These are phyloP conservation scores for Arxiozyma bovina DNA, from an alignment of 1,139 yeast genomes.

Conservation along the genomic window DNA sequence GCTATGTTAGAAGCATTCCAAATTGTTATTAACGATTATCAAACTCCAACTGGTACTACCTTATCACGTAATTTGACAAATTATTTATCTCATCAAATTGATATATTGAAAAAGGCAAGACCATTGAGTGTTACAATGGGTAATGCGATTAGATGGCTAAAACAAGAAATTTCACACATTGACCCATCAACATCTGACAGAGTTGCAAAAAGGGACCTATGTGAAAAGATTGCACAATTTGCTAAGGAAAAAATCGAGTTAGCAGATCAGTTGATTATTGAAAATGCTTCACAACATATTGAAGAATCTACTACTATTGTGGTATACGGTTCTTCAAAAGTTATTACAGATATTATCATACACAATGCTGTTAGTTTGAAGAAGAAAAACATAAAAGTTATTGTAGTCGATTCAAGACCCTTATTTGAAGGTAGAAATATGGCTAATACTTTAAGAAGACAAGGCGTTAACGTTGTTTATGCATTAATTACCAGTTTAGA, in stretches of 20 bases:
- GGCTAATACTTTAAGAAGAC: constrained; percentile 51
- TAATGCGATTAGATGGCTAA: constrained; percentile 92
- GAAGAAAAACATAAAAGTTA: constrained; percentile 63
- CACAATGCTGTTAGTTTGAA: constrained; percentile 56
- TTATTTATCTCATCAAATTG: constrained; percentile 90
- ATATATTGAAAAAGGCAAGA: constrained; percentile 81
- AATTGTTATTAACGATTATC: constrained; percentile 67
- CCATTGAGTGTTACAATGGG: constrained; percentile 95
- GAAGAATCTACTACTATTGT: constrained; percentile 69
- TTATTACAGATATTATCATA: constrained; percentile 65
- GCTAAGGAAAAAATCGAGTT: constrained; percentile 78
- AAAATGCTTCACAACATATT: constrained; percentile 71
- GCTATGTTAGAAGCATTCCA: constrained; percentile 84
- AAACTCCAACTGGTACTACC: constrained; percentile 79
- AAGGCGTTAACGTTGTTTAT: constrained; percentile 60
- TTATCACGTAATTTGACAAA: constrained; percentile 82
- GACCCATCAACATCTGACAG: constrained; percentile 46
- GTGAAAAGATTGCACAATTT: constrained; percentile 66
- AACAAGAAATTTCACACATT: constrained; percentile 79
- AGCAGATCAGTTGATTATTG: constrained; percentile 76
- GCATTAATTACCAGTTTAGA: constrained; percentile 73
- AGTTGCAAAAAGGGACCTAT: constrained; percentile 60
- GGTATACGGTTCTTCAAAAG: constrained; percentile 84
- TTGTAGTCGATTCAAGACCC: constrained; percentile 92
- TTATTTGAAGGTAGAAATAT: constrained; percentile 83